Percentiles rank a stretch among this genome's conserved stretches.
Evolutionary conservation across 345 rosid genomes (phyloP).

Genomic region (Kernera saxatilis): DNA sequence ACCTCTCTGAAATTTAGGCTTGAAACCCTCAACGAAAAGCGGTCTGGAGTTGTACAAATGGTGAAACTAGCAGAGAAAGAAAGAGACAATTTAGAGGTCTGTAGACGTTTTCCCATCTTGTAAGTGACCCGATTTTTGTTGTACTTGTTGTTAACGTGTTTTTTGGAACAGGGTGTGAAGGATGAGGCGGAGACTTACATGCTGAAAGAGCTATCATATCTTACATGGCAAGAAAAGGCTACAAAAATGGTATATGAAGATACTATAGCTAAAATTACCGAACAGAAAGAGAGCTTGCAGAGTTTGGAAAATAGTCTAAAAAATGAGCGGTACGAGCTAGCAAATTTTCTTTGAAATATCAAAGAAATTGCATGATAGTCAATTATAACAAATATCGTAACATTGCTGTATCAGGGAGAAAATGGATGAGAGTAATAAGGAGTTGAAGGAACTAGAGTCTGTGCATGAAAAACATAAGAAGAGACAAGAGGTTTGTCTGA

Average conservation of each 20-base stretch:
- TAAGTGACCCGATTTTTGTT: neutral
- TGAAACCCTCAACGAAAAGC: constrained; percentile 79
- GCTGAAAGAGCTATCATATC: constrained; percentile 76
- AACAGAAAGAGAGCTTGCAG: constrained; percentile 46
- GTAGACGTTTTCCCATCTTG: constrained; percentile 20
- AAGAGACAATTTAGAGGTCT: constrained; percentile 91
- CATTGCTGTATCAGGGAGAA: constrained; percentile 49
- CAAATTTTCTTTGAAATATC: neutral
- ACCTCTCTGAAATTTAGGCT: constrained; percentile 42
- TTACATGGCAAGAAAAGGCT: constrained; percentile 97
- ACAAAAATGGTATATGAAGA: constrained; percentile 75
- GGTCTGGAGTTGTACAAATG: constrained; percentile 97
- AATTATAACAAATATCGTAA: neutral
- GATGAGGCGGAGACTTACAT: constrained; percentile 94
- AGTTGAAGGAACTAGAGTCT: constrained; percentile 69
- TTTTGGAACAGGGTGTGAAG: constrained; percentile 62
- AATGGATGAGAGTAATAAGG: constrained; percentile 57
- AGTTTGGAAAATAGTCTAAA: constrained; percentile 66
- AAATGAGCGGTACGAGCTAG: constrained; percentile 48
- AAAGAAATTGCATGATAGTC: neutral
- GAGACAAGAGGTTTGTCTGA: constrained; percentile 73
- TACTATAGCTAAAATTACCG: constrained; percentile 49
- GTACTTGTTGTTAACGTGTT: constrained; percentile 12
- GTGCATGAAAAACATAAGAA: constrained; percentile 62
- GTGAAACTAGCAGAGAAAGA: constrained; percentile 97